Base-by-base conservation (phyloP, 202 grass and related monocot genomes). In the Schoenoplectus tabernaemontani region DNA sequence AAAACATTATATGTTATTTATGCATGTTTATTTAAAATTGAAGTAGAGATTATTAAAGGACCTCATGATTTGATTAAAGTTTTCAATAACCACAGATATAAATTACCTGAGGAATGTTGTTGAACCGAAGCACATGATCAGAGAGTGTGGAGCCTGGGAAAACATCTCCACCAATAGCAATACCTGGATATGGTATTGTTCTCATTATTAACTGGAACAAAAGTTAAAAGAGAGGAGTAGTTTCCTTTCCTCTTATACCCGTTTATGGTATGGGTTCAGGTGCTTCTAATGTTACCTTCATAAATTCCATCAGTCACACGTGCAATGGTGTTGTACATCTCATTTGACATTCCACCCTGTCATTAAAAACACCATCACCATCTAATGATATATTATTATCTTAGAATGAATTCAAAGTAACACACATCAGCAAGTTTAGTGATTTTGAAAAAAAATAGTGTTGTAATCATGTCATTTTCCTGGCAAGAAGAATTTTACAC, bases 101-200 rank as follows among this genome's bases (percentile, higher is more conserved):
- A 28, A 60, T 66, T 78, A 99, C 96, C 88, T 99, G 96, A 82
- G 96, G 86, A 50, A 99, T 96, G 82, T 93, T 99, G 81, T 96
- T 99, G 88, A 99, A 99, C 28, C 92, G 88, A 44, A 98, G 83
- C 67, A 98, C 86, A 81, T 98, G 96, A 64, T 98, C 96, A 58
- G 96, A 98, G 41, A 99, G 85, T 84, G 96, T 99, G 84, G 96
- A 99, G 23, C 92, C 92, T 65, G 96, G 96, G 57, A 96, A 99
- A 89, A 99, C 96, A 88, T 99, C 92, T 68, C 96, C 96, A 85
- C 92, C 96, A 87, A 99, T 99, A 64, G 96, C 96, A 86, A 99
- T 99, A 51, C 96, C 96, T 99, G 65, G 53, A 76, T 62, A 82
- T 38, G 28, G 83, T 42, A n/a, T 73, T 66, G 47, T 26, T n/a